A percentile compares a stretch with the other conserved stretches of the same genome.
phyloP scores from a whole-genome alignment of 202 grass and related monocot genomes.

The Schoenoplectus tabernaemontani region DNA sequence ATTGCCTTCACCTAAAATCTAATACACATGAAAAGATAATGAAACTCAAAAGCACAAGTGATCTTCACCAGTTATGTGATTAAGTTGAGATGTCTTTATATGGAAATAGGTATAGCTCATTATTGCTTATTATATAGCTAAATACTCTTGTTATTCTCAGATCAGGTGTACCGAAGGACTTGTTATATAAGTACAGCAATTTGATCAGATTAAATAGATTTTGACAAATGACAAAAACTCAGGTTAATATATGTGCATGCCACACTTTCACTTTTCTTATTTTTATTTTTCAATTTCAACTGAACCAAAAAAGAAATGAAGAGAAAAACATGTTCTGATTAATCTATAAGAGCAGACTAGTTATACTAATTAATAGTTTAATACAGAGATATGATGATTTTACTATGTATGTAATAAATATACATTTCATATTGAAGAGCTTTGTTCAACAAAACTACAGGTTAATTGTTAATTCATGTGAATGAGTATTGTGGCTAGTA shows the following conservation, averaged over 20 bases:
- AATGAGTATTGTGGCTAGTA: not conserved
- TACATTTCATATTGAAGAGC: not conserved
- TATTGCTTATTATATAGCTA: not conserved
- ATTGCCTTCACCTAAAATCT: constrained; percentile 7
- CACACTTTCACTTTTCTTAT: not conserved
- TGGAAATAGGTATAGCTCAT: not conserved
- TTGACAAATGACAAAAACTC: not conserved
- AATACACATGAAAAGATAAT: not conserved
- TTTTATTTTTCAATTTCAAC: not conserved
- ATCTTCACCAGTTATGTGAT: not conserved
- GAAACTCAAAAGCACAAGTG: not conserved
- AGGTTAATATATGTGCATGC: not conserved
- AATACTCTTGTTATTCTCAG: not conserved
- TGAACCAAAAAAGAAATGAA: not conserved
- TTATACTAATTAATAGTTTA: not conserved
- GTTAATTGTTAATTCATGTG: not conserved
- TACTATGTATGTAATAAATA: not conserved
- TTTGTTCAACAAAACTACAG: not conserved
- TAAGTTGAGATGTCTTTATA: not conserved
- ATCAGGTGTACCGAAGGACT: not conserved
- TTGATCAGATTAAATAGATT: not conserved
- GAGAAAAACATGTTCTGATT: not conserved
- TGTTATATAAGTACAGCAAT: not conserved
- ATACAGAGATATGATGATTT: not conserved
- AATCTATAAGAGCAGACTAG: not conserved